Percentiles rank a stretch among this genome's conserved stretches.
phyloP scores from a whole-genome alignment of 1,284 basidiomycete genomes.

The Takashimella tepidaria region DNA sequence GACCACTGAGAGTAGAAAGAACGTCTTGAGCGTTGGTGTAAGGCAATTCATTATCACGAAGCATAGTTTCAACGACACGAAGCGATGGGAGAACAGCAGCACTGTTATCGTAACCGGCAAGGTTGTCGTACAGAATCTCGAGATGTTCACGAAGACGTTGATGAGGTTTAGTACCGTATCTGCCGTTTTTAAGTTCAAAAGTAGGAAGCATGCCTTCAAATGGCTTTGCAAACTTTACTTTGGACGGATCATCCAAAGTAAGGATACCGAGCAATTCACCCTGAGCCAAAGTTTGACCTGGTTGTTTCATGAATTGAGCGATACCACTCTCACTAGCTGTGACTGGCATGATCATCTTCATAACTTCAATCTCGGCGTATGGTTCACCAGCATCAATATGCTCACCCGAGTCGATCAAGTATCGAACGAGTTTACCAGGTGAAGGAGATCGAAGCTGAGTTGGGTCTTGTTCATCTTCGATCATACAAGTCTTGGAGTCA shows the following conservation, averaged over 20 bases:
- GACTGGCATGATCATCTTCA: conserved; percentile 99
- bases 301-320: conserved; percentile 96
- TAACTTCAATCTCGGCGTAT: conserved; percentile 99
- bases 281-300: conserved; percentile 92
- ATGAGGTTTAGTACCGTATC: conserved; percentile 81
- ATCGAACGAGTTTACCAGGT: conserved; percentile 93
- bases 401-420: conserved; percentile 93
- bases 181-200: conserved; percentile 77
- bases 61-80: conserved; percentile 39
- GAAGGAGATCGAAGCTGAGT: conserved; percentile 94
- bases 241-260: conserved; percentile 90
- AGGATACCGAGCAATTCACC: conserved; percentile 98
- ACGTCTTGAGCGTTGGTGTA: conserved; percentile 81
- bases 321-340: conserved; percentile 93
- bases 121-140: conserved; percentile 80
- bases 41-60: conserved; percentile 75
- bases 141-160: conserved; percentile 77
- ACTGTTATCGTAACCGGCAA: conserved; percentile 92
- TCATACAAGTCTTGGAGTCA: conserved; percentile 94
- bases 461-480: conserved; percentile 99
- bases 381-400: conserved; percentile 93
- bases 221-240: conserved; percentile 96
- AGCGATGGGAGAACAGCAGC: conserved; percentile 41
- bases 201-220: conserved; percentile 88
- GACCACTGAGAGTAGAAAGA: conserved; percentile 83